These are phyloP conservation scores for Shiraia bambusicola DNA, from an alignment of 2,329 filamentous ascomycete species.

Conservation along the genomic window DNA sequence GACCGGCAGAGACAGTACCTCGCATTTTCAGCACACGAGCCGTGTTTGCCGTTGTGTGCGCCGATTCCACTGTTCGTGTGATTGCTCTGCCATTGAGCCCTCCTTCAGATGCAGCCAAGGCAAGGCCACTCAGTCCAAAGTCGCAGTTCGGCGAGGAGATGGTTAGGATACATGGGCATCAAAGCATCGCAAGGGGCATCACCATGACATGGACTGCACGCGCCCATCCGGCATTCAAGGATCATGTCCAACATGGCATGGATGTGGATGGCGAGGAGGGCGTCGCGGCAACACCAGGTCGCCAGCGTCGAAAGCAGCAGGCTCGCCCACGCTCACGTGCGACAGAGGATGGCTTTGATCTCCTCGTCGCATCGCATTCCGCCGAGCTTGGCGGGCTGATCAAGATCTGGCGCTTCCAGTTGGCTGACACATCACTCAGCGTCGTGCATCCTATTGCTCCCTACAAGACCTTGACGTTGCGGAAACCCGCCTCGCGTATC, in stretches of 20 bases:
- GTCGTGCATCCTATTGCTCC: constrained; percentile 45
- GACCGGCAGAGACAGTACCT: constrained; percentile 44
- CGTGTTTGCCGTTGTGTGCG: constrained; percentile 57
- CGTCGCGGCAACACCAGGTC: constrained; percentile 16
- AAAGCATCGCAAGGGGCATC: constrained; percentile 53
- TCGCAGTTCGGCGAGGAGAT: constrained; percentile 49
- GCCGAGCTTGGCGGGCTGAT: constrained; percentile 44
- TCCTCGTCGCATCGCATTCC: constrained; percentile 47
- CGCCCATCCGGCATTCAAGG: constrained; percentile 17
- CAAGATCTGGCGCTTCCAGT: constrained; percentile 45
- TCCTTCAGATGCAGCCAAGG: constrained; percentile 47
- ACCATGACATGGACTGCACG: constrained; percentile 55
- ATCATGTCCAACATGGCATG: constrained; percentile 37
- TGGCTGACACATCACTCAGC: constrained; percentile 40
- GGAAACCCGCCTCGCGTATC: constrained; percentile 53
- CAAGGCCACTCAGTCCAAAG: constrained; percentile 19
- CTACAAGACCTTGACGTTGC: constrained; percentile 51
- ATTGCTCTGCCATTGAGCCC: constrained; percentile 58
- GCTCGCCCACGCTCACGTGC: constrained; percentile 23
- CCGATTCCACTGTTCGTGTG: constrained; percentile 58
- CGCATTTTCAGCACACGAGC: constrained; percentile 53
- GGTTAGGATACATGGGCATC: constrained; percentile 53
- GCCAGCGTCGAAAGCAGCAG: constrained; percentile 24
- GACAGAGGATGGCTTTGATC: constrained; percentile 38
- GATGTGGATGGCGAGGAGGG: constrained; percentile 36